Base-by-base conservation (phyloP, 768 basidiomycete genomes). In the Mycena floridula region DNA sequence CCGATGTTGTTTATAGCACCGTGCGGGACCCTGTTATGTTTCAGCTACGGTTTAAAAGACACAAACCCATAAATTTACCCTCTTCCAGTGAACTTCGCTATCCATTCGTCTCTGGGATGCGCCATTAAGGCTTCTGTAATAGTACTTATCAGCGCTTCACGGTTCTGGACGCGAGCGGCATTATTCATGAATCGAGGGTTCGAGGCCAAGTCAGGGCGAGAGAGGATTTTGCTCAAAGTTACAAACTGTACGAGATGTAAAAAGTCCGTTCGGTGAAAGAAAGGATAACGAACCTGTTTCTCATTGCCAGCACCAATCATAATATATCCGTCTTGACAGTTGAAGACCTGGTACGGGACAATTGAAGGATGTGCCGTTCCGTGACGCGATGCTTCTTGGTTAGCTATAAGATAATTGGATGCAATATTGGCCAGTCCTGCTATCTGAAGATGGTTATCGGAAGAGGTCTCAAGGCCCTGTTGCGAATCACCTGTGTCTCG, bases 241-340 rank as follows among this genome's bases (percentile, higher is more conserved):
- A 61, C 72, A 67, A 94, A 97, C 81, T 97, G 59, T 8, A 25
- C 39, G 13, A 23, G 26, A 21, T 16, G 12, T 21, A 16, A 21
- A 22, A 43, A 21, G 46, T n/a, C n/a, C n/a, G n/a, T n/a, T n/a
- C n/a, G n/a, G n/a, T n/a, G 20, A 2, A 32, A 42, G 27, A 22
- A 36, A 37, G 16, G 22, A 46, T 12, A 41, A 36, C 49, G 40
- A 53, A 85, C 88, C 75, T 90, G 89, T 52, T 78, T 84, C 58
- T 95, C 79, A 60, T 92, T 95, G 4, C 89, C 93, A 7, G 89
- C 91, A 37, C 91, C 92, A 51, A 96, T 82, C 94, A 96, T 95
- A 47, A 96, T 63, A 59, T 81, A 93, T 24, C 90, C 89, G 54
- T 91, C 82, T 56, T 79, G 76, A 59, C 92, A 95, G 0, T 85